Conservation (phyloP, 2,329 filamentous ascomycete species). For the Calonectria leucothoes region DNA sequence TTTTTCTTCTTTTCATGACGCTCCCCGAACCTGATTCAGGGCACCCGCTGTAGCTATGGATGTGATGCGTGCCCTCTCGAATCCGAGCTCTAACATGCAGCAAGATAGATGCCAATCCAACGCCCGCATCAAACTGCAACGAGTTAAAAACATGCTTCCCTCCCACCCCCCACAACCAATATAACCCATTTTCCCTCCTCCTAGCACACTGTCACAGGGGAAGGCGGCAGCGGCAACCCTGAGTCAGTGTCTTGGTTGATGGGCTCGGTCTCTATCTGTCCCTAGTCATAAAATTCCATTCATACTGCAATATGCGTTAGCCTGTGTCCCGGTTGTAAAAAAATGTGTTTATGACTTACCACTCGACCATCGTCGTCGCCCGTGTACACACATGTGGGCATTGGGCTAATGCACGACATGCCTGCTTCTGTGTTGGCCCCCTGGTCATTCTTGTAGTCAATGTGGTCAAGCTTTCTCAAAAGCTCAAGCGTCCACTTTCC, state of each 20-base stretch:
- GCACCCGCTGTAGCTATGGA: slow-evolving; percentile 22
- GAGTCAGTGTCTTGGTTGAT: slow-evolving; percentile 30
- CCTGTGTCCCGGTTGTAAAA: not conserved
- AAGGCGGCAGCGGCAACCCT: slow-evolving; percentile 25
- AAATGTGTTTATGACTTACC: slow-evolving; percentile 56
- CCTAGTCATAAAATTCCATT: slow-evolving; percentile 71
- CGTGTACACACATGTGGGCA: slow-evolving; percentile 87
- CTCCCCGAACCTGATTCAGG: slow-evolving; percentile 25
- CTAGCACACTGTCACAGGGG: slow-evolving; percentile 21
- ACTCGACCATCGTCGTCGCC: slow-evolving; percentile 95
- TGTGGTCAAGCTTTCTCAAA: slow-evolving; percentile 84
- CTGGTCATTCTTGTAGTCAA: slow-evolving; percentile 73
- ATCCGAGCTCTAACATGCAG: slow-evolving; percentile 32
- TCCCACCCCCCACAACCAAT: not conserved
- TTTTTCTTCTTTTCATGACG: slow-evolving; percentile 25
- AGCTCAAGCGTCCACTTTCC: slow-evolving; percentile 82
- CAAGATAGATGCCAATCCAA: slow-evolving; percentile 20
- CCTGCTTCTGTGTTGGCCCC: slow-evolving; percentile 71
- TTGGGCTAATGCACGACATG: slow-evolving; percentile 88
- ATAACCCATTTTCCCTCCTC: not conserved
- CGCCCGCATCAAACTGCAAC: slow-evolving; percentile 31
- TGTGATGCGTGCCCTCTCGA: slow-evolving; percentile 26
- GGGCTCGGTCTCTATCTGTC: slow-evolving; percentile 62
- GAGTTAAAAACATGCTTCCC: slow-evolving; percentile 22
- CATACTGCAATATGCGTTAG: slow-evolving; percentile 58